Conservation (phyloP, 2,329 filamentous ascomycete genomes). For the Cladophialophora bantiana region DNA sequence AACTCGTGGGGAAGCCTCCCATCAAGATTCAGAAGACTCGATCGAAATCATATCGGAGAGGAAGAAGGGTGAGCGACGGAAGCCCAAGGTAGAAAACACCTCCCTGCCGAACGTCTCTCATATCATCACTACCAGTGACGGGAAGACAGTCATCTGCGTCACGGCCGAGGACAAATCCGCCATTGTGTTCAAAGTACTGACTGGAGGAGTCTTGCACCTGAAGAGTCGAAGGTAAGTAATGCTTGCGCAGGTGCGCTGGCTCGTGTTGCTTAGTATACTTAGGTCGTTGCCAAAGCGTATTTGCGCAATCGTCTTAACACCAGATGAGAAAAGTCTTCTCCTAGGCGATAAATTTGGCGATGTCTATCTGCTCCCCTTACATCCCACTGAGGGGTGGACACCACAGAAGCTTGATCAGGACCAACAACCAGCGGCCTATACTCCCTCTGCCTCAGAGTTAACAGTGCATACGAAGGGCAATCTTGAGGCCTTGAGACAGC, state of each 20-base stretch:
- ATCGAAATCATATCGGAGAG: constrained; percentile 41
- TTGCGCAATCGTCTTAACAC: constrained; percentile 74
- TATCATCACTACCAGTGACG: constrained; percentile 68
- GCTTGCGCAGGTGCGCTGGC: background rate
- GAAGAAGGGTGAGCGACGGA: constrained; percentile 38
- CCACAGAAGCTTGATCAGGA: constrained; percentile 44
- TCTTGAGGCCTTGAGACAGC: constrained; percentile 62
- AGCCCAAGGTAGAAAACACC: constrained; percentile 35
- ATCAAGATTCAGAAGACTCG: constrained; percentile 37
- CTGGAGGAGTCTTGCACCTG: constrained; percentile 65
- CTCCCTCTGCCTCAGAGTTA: constrained; percentile 62
- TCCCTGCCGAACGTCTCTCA: constrained; percentile 68
- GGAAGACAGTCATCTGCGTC: constrained; percentile 74
- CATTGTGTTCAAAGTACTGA: constrained; percentile 75
- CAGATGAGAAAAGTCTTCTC: constrained; percentile 75
- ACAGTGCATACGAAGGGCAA: constrained; percentile 71
- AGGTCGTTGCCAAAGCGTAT: constrained; percentile 90
- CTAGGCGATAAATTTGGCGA: constrained; percentile 96
- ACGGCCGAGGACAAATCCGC: constrained; percentile 93
- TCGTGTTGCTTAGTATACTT: constrained; percentile 41
- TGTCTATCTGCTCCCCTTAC: constrained; percentile 84
- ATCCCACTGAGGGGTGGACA: constrained; percentile 53
- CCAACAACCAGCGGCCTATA: constrained; percentile 48
- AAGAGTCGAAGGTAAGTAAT: constrained; percentile 72
- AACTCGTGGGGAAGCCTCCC: constrained; percentile 32